Evolutionary conservation across 345 rosid species (phyloP), one percentile per base, ranked within the genome.

Genomic region (Murraya koenigii): DNA sequence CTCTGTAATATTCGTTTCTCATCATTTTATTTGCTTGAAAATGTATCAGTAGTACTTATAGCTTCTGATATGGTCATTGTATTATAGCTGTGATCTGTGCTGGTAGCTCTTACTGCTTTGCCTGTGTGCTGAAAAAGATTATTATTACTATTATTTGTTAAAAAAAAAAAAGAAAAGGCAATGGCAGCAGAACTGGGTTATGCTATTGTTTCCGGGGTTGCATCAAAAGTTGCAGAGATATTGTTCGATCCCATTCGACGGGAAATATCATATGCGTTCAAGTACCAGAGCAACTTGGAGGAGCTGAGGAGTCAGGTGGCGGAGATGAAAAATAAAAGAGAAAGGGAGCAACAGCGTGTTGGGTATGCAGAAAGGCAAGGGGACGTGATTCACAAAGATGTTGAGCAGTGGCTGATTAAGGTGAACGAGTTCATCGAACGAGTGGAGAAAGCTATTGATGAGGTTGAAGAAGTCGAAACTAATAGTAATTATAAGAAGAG

Each of bases 221-320:
- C 20, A 35, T 14, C 41, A 66, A 59, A 11, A 61, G 23, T 41
- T 19, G 38, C 5, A 5, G 41, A n/a, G 17, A 0, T 4, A 4
- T 4, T 35, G 26, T 10, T 77, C 2, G 28, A 6, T 28, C 68
- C 60, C 23, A 41, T 44, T 63, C 3, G 19, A 28, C 20, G 38
- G 3, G 15, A 60, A 20, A 35, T 35, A 19, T 8, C 47, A 6
- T 63, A 64, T 49, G 28, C 47, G 56, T 17, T 71, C 56, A 6
- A 8, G 19, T 71, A 62, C 62, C 23, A 64, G 69, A 78, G 76
- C 64, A 63, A 64, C 56, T n/a, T 67, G 22, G 33, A 20, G 32
- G 54, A 78, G 5, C 64, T 72, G 32, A 23, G 49, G 71, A 19
- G 19, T 4, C 38, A 54, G 39, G 35, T 22, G 52, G 22, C 8